Conservation (phyloP, 2,329 filamentous ascomycete species). For the Podosphaera fusca region DNA sequence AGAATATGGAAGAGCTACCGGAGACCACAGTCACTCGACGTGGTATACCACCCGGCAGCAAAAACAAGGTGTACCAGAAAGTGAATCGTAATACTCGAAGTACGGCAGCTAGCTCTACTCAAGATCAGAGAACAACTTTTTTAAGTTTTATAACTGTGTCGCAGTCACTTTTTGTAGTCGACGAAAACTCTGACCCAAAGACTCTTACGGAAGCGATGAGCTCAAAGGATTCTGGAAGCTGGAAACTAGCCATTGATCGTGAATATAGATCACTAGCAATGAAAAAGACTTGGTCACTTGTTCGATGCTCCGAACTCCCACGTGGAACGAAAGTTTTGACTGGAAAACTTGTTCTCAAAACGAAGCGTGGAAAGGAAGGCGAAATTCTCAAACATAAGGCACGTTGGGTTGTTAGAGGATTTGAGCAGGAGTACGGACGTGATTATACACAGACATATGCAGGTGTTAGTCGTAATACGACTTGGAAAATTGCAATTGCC, state of each 20-base stretch:
- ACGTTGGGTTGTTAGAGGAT: not conserved
- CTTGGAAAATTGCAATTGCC: not conserved
- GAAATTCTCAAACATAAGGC: not conserved
- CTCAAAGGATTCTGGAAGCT: not conserved
- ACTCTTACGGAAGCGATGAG: not conserved
- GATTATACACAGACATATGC: too few species aligned
- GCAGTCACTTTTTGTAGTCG: not conserved
- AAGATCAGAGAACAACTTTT: not conserved
- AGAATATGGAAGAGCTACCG: not conserved
- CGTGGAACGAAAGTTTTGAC: not conserved
- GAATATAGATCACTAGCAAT: not conserved
- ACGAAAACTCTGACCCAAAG: not conserved
- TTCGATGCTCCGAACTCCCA: not conserved
- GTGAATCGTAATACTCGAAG: not conserved
- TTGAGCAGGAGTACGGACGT: too few species aligned
- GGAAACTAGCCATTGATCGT: not conserved
- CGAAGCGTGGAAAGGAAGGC: not conserved
- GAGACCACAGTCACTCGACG: not conserved
- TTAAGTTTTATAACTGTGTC: not conserved
- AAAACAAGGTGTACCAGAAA: slow-evolving; percentile 1
- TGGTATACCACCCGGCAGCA: not conserved
- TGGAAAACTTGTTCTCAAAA: not conserved
- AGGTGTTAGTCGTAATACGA: too few species aligned
- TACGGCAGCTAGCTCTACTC: not conserved
- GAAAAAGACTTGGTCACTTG: not conserved